Evolutionary conservation across 176 grass and related monocot genomes (phyloP).

Genomic region (Elaeis guineensis): DNA sequence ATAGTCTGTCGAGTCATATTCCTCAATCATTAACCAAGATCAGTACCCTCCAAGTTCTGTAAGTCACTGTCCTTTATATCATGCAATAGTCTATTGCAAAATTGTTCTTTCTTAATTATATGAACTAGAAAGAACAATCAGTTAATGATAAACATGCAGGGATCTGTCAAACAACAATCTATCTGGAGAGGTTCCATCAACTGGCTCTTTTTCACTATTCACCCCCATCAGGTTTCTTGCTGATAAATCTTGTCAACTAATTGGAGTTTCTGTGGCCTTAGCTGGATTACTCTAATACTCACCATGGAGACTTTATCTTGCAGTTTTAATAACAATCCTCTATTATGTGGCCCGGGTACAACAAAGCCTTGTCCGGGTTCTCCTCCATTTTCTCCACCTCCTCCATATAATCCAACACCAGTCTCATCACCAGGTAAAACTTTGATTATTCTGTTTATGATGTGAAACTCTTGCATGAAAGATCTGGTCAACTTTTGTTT

Average conservation of each 20-base stretch:
- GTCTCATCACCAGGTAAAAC: too few relatives aligned
- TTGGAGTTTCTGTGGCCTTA: background rate
- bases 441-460: too few relatives aligned
- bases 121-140: background rate
- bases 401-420: slow-evolving; percentile 43
- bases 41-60: slow-evolving; percentile 83
- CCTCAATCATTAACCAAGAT: slow-evolving; percentile 78
- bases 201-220: slow-evolving; percentile 13
- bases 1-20: slow-evolving; percentile 68
- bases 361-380: slow-evolving; percentile 45
- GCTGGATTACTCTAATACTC: too few relatives aligned
- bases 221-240: slow-evolving; percentile 13
- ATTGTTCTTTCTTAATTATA: background rate
- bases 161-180: slow-evolving; percentile 13
- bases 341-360: slow-evolving; percentile 64
- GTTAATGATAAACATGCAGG: background rate
- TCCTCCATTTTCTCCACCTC: slow-evolving; percentile 74
- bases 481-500: too few relatives aligned
- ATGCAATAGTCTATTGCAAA: background rate
- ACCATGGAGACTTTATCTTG: slow-evolving; percentile 14
- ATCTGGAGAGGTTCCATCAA: slow-evolving; percentile 17
- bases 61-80: slow-evolving; percentile 24
- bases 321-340: slow-evolving; percentile 69
- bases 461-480: too few relatives aligned
- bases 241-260: background rate